Conservation (phyloP, 2,329 filamentous ascomycete genomes). For the Ascochyta koolunga region DNA sequence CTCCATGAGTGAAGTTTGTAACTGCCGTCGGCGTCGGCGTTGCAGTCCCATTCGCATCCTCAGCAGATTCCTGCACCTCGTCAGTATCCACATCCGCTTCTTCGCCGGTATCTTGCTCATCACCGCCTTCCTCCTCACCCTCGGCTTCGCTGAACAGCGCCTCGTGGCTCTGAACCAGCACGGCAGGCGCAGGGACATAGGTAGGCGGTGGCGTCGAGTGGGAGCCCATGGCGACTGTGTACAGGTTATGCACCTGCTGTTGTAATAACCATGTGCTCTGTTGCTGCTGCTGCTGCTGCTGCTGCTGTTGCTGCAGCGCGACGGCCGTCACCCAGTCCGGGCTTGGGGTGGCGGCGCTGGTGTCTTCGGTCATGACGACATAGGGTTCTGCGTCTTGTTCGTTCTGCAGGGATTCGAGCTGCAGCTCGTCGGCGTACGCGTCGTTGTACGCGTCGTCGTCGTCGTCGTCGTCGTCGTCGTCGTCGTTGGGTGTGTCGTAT, state of each 20-base stretch:
- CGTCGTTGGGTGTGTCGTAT: constrained; percentile 13
- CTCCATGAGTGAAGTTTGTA: too few relatives aligned
- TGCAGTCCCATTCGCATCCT: background rate
- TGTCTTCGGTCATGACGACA: constrained; percentile 14
- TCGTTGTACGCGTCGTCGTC: constrained; percentile 18
- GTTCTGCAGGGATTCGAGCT: background rate
- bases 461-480: constrained; percentile 15
- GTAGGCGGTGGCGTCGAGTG: background rate
- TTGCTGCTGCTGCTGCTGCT: constrained; percentile 9
- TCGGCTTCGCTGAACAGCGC: background rate
- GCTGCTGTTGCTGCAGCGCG: constrained; percentile 10
- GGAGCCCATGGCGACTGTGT: background rate
- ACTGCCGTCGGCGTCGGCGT: background rate
- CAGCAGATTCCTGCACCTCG: constrained; percentile 31
- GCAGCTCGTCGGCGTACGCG: background rate
- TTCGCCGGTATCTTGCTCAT: constrained; percentile 26
- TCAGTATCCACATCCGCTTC: constrained; percentile 39
- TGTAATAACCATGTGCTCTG: constrained; percentile 6
- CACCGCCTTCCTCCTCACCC: background rate
- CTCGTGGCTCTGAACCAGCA: background rate
- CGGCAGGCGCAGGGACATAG: background rate
- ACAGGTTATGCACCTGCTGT: constrained; percentile 8
- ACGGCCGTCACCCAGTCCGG: constrained; percentile 10
- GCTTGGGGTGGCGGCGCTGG: background rate
- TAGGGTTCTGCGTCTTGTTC: background rate